A percentile compares a stretch with the other conserved stretches of the same genome.
These are phyloP conservation scores for Rhizophora mangle DNA, from an alignment of 345 rosid genomes.

Conservation along the genomic window DNA sequence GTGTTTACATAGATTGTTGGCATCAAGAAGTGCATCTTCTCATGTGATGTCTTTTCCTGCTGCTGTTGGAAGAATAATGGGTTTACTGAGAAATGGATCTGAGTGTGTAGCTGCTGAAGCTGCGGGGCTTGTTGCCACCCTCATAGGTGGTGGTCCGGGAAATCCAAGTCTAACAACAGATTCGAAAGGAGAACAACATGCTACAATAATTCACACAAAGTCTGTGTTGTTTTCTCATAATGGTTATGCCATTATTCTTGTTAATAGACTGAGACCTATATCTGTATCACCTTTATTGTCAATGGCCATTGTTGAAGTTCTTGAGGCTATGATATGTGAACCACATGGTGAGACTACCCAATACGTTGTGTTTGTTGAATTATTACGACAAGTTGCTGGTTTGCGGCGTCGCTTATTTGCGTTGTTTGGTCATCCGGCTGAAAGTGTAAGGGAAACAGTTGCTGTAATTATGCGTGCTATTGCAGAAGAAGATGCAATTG, in stretches of 20 bases:
- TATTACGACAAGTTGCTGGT: slow-evolving; percentile 95
- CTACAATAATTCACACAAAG: slow-evolving; percentile 93
- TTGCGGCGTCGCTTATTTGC: slow-evolving; percentile 91
- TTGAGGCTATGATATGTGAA: slow-evolving; percentile 98
- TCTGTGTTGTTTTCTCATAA: slow-evolving; percentile 81
- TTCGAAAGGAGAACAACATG: slow-evolving; percentile 89
- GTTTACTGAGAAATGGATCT: slow-evolving; percentile 94
- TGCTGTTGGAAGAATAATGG: slow-evolving; percentile 99
- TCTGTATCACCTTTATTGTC: slow-evolving; percentile 93
- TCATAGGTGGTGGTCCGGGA: slow-evolving; percentile 83
- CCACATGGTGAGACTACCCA: slow-evolving; percentile 99
- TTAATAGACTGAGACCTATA: slow-evolving; percentile 87
- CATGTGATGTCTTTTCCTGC: slow-evolving; percentile 99
- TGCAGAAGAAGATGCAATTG: slow-evolving; percentile 99
- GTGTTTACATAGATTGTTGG: slow-evolving; percentile 86
- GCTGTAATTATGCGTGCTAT: slow-evolving; percentile 98
- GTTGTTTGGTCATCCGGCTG: slow-evolving; percentile 99
- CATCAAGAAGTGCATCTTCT: slow-evolving; percentile 90
- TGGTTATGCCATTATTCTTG: slow-evolving; percentile 71
- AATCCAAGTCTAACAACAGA: slow-evolving; percentile 55
- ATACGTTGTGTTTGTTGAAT: slow-evolving; percentile 87
- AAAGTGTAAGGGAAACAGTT: slow-evolving; percentile 92
- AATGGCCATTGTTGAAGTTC: slow-evolving; percentile 94
- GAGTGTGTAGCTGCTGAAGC: slow-evolving; percentile 97
- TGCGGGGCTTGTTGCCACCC: slow-evolving; percentile 77